phyloP scores from a whole-genome alignment of 257 asterid genomes.

The Ajuga chamaepitys region DNA sequence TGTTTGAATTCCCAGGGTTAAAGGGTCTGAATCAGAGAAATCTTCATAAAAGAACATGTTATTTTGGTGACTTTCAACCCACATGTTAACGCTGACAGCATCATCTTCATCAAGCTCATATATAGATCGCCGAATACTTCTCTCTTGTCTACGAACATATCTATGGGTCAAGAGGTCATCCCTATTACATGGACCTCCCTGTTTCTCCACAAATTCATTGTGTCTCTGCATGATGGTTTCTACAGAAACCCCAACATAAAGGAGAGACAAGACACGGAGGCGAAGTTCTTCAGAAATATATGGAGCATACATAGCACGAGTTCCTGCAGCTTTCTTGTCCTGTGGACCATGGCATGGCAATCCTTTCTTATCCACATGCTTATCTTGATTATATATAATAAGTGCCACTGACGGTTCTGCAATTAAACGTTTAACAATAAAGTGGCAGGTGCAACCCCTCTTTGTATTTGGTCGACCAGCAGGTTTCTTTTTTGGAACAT shows the following conservation, averaged over 20 bases:
- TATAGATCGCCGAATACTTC: slow-evolving; percentile 64
- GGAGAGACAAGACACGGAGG: slow-evolving; percentile 77
- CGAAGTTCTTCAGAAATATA: slow-evolving; percentile 94
- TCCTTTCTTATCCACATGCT: slow-evolving; percentile 82
- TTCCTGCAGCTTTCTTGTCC: slow-evolving; percentile 81
- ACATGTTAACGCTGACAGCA: slow-evolving; percentile 60
- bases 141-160: slow-evolving; percentile 92
- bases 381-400: slow-evolving; percentile 72
- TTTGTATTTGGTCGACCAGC: slow-evolving; percentile 96
- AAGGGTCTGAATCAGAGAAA: slow-evolving; percentile 75
- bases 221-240: slow-evolving; percentile 99
- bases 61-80: slow-evolving; percentile 74
- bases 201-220: slow-evolving; percentile 80
- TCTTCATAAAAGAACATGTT: slow-evolving; percentile 77
- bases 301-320: slow-evolving; percentile 98
- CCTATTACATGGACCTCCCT: slow-evolving; percentile 89
- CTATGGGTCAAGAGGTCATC: slow-evolving; percentile 95
- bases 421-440: slow-evolving; percentile 79
- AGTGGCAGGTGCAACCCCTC: slow-evolving; percentile 96
- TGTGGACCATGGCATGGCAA: slow-evolving; percentile 93
- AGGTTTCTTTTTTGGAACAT: slow-evolving; percentile 65
- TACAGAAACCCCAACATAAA: slow-evolving; percentile 93
- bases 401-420: slow-evolving; percentile 95
- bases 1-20: slow-evolving; percentile 83
- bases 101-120: slow-evolving; percentile 83